Percentiles rank a stretch among this genome's conserved stretches.
Evolutionary conservation across 139 green algal genomes (phyloP).

Genomic region (Choricystis sp.): DNA sequence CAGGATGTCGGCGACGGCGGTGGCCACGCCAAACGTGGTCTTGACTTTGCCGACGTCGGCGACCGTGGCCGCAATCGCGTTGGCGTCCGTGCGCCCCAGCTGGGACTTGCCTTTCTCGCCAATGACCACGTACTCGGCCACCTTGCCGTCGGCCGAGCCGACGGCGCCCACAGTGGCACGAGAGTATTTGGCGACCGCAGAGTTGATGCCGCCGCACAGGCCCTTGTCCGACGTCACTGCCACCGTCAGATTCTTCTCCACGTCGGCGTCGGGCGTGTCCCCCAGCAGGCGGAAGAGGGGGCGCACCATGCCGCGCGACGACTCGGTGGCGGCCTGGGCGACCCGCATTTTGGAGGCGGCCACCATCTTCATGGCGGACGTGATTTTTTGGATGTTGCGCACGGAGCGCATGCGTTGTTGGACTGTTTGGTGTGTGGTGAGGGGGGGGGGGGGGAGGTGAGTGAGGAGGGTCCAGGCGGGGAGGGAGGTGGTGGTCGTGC

Average conservation of each 20-base stretch:
- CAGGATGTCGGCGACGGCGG: conserved; percentile 74
- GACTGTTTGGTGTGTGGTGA: no score
- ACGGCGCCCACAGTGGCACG: conserved; percentile 6
- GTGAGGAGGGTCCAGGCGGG: no score
- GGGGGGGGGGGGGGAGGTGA: no score
- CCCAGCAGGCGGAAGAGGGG: conserved; percentile 80
- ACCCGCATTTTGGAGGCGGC: conserved; percentile 93
- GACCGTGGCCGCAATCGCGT: conserved; percentile 27
- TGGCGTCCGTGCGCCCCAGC: conserved; percentile 45
- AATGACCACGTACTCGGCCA: conserved; percentile 41
- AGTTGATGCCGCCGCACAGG: conserved; percentile 97
- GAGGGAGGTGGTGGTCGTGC: no score
- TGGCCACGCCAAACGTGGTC: conserved; percentile 56
- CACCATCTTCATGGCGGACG: conserved; percentile 99
- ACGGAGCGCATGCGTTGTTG: conserved; percentile 94
- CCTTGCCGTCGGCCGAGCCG: conserved; percentile 13
- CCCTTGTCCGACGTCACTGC: conserved; percentile 84
- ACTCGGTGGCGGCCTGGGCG: conserved; percentile 56
- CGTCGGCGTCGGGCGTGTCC: conserved; percentile 51
- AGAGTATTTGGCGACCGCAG: conserved; percentile 79
- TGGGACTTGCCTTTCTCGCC: conserved; percentile 85
- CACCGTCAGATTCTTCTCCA: conserved; percentile 57
- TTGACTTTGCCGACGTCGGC: conserved; percentile 47
- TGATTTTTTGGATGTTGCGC: conserved; percentile 98
- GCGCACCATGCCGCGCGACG: conserved; percentile 63